Percentiles rank a stretch among this genome's conserved stretches.
Conservation (phyloP, 176 grass and related monocot species). For the sorghum (Sorghum bicolor) region Sorghum_bicolor_NCBIv3 NC_012876.2:52299001-52299500, state of each 20-base stretch:
- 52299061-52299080: not conserved
- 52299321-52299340: constrained; percentile 59
- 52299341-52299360: constrained; percentile 63
- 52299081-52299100: constrained; percentile 40
- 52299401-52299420: constrained; percentile 50
- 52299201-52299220: constrained; percentile 45
- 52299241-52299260: constrained; percentile 42
- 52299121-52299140: constrained; percentile 59
- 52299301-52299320: constrained; percentile 58
- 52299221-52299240: constrained; percentile 52
- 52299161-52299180: constrained; percentile 73
- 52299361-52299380: constrained; percentile 57
- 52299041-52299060: not conserved
- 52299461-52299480: constrained; percentile 39
- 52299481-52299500: constrained; percentile 52
- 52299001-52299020: not conserved
- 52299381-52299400: constrained; percentile 51
- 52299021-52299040: not conserved
- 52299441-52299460: constrained; percentile 53
- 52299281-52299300: constrained; percentile 49
- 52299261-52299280: constrained; percentile 60
- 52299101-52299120: constrained; percentile 70
- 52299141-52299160: constrained; percentile 64
- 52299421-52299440: constrained; percentile 58
- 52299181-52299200: constrained; percentile 64